A percentile compares a stretch with the other conserved stretches of the same genome.
Evolutionary conservation across 306 rosid genomes (phyloP).

Genomic region (Malus sieversii): DNA sequence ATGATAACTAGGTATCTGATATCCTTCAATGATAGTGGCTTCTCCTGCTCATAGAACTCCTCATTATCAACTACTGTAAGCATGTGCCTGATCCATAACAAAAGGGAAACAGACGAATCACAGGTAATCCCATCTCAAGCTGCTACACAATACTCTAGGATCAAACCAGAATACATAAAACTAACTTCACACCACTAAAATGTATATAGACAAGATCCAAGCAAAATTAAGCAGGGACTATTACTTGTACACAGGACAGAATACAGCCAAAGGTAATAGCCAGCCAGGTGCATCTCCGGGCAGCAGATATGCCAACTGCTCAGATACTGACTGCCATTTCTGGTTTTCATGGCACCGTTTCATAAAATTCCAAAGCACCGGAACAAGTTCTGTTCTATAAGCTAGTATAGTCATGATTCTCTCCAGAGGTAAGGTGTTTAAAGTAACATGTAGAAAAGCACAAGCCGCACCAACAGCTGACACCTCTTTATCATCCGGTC

Average conservation of each 20-base stretch:
- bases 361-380: conserved; percentile 91
- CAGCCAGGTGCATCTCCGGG: conserved; percentile 95
- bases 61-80: conserved; percentile 88
- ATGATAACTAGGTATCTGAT: conserved; percentile 71
- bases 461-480: conserved; percentile 87
- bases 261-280: conserved; percentile 89
- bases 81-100: conserved; percentile 70
- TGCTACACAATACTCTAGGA: conserved; percentile 7
- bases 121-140: conserved; percentile 20
- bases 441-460: conserved; percentile 76
- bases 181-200: conserved; percentile 1
- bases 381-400: conserved; percentile 89
- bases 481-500: conserved; percentile 69
- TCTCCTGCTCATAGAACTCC: conserved; percentile 94
- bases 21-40: conserved; percentile 80
- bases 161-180: not conserved
- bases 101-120: not conserved
- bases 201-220: not conserved
- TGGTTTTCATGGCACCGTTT: conserved; percentile 82
- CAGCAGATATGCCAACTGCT: conserved; percentile 49
- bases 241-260: conserved; percentile 97
- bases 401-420: conserved; percentile 90
- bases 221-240: conserved; percentile 10
- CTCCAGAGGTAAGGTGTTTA: conserved; percentile 74
- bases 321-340: conserved; percentile 77